Conservation (phyloP, 495 filamentous ascomycete species). For the Hypomontagnella monticulosa region DNA sequence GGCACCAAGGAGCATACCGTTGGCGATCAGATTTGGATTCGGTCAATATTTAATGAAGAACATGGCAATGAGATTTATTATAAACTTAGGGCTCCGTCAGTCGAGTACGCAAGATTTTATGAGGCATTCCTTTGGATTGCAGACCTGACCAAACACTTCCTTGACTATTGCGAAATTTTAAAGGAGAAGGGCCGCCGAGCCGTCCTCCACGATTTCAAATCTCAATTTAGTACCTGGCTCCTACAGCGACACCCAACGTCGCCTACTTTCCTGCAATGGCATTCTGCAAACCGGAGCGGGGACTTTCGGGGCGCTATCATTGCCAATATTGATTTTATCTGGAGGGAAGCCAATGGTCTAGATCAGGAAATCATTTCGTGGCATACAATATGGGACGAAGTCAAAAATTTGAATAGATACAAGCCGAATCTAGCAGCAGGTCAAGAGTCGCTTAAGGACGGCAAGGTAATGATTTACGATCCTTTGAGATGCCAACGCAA, state of each 20-base stretch:
- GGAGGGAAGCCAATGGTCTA: conserved; percentile 65
- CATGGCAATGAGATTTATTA: conserved; percentile 65
- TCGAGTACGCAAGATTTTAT: conserved; percentile 67
- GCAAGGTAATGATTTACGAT: background rate
- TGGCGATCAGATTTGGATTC: conserved; percentile 67
- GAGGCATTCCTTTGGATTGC: conserved; percentile 72
- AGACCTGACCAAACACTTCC: conserved; percentile 71
- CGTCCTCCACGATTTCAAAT: conserved; percentile 61
- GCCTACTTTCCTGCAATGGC: conserved; percentile 59
- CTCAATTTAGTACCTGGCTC: conserved; percentile 66
- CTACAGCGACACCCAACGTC: conserved; percentile 49
- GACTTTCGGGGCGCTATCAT: conserved; percentile 69
- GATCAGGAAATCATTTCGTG: conserved; percentile 34
- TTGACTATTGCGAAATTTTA: conserved; percentile 64
- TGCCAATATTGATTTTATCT: conserved; percentile 68
- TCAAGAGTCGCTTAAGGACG: background rate
- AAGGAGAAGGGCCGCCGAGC: conserved; percentile 48
- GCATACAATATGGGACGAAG: conserved; percentile 31
- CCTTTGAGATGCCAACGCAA: conserved; percentile 11
- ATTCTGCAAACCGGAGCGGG: conserved; percentile 48
- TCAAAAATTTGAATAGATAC: conserved; percentile 27
- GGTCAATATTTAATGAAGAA: conserved; percentile 52
- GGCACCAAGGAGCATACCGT: conserved; percentile 57
- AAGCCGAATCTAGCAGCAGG: conserved; percentile 23
- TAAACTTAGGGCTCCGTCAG: conserved; percentile 61